Percentiles rank a stretch among this genome's conserved stretches.
Evolutionary conservation across 306 rosid genomes (phyloP).

Genomic region (Prunus padus): DNA sequence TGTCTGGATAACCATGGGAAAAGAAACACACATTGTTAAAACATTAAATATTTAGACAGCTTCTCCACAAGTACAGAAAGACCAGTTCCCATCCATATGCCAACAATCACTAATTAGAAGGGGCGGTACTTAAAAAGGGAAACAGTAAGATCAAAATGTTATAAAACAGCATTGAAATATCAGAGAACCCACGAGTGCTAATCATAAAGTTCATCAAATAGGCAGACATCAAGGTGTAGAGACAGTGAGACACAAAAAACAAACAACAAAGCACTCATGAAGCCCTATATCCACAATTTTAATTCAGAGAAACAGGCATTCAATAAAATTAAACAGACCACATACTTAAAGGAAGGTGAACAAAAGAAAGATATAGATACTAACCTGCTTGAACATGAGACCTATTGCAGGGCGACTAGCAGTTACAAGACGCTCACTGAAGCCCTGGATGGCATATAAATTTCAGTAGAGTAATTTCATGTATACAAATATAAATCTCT

Average conservation of each 20-base stretch:
- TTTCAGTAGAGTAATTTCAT: constrained; percentile 2
- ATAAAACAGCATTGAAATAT: not conserved
- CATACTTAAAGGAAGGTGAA: not conserved
- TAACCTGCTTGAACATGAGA: constrained; percentile 93
- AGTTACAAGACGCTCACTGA: constrained; percentile 94
- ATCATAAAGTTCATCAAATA: constrained; percentile 4
- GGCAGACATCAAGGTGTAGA: not conserved
- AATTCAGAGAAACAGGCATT: not conserved
- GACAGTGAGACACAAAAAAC: not conserved
- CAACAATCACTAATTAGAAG: not conserved
- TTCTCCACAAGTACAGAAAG: not conserved
- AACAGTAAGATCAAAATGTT: not conserved
- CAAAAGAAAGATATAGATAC: constrained; percentile 11
- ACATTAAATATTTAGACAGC: not conserved
- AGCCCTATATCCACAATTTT: not conserved
- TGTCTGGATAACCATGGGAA: constrained; percentile 45
- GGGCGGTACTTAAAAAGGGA: not conserved
- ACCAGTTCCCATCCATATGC: not conserved
- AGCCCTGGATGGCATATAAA: constrained; percentile 61
- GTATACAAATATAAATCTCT: not conserved
- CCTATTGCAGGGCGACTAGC: constrained; percentile 95
- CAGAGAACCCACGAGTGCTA: not conserved
- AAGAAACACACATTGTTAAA: not conserved
- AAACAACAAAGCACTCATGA: no score
- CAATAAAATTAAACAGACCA: not conserved